Conservation (phyloP, 345 rosid species). For the rapeseed (Brassica napus) region DNA sequence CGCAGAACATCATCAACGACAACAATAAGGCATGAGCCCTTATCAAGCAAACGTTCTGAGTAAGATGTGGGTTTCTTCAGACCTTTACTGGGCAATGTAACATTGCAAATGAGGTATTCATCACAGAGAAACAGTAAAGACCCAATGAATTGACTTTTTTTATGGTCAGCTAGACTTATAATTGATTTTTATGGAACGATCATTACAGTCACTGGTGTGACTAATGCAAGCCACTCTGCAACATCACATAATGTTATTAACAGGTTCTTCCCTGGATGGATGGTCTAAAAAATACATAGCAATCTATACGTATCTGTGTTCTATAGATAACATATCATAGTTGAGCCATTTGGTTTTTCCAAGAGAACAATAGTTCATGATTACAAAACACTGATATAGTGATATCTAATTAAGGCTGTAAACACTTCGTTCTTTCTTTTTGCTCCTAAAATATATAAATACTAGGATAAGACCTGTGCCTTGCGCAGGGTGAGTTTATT, state of each 20-base stretch:
- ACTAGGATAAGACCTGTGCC: too few species aligned
- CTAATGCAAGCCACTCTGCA: conserved; percentile 37
- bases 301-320: conserved; percentile 24
- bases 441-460: neutral
- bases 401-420: conserved; percentile 17
- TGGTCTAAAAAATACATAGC: conserved; percentile 39
- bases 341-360: conserved; percentile 17
- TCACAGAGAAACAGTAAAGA: neutral
- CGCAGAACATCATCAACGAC: conserved; percentile 8
- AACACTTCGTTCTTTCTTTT: conserved; percentile 1
- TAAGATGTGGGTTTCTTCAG: conserved; percentile 37
- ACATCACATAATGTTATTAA: conserved; percentile 39
- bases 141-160: neutral
- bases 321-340: conserved; percentile 21
- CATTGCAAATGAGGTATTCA: conserved; percentile 41
- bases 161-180: neutral
- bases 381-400: conserved; percentile 23
- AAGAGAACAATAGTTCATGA: conserved; percentile 29
- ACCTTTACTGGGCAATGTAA: conserved; percentile 41
- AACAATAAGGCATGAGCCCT: conserved; percentile 27
- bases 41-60: conserved; percentile 21
- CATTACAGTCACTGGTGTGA: conserved; percentile 38
- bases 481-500: too few species aligned
- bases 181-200: conserved; percentile 15
- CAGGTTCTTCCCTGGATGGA: conserved; percentile 48